These are phyloP conservation scores for Naganishia sp. DNA, from an alignment of 1,284 basidiomycete species.

Conservation along the genomic window DNA sequence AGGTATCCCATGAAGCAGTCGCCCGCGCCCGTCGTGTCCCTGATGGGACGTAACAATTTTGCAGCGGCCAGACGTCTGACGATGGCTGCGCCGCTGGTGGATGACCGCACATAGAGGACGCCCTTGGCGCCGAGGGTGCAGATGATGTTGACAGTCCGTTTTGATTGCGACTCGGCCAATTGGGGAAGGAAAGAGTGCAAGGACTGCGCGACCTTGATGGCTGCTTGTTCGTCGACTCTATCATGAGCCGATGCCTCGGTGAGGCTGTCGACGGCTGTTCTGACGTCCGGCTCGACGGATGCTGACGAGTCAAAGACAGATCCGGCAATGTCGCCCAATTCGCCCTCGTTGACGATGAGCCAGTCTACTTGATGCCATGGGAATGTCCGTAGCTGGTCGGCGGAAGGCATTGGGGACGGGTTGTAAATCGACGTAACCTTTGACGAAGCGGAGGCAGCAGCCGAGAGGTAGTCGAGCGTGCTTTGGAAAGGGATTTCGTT, in stretches of 20 bases:
- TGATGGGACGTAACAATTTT: slow-evolving; percentile 41
- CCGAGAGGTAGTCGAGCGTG: slow-evolving; percentile 54
- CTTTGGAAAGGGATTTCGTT: slow-evolving; percentile 60
- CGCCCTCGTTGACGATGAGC: slow-evolving; percentile 61
- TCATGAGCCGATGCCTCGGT: background rate
- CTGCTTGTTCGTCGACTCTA: slow-evolving; percentile 1
- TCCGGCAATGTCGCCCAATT: slow-evolving; percentile 39
- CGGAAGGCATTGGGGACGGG: slow-evolving; percentile 59
- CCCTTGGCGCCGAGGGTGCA: slow-evolving; percentile 33
- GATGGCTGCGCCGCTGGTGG: background rate
- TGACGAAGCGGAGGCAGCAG: slow-evolving; percentile 22
- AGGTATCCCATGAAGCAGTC: slow-evolving; percentile 55
- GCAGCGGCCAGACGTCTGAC: slow-evolving; percentile 43
- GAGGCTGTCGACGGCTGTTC: slow-evolving; percentile 6
- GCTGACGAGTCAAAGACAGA: slow-evolving; percentile 8
- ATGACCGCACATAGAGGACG: slow-evolving; percentile 39
- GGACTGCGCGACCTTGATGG: slow-evolving; percentile 1
- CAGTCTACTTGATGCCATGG: slow-evolving; percentile 57
- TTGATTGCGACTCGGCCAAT: background rate
- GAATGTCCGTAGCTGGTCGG: slow-evolving; percentile 53
- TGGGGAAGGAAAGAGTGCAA: slow-evolving; percentile 1
- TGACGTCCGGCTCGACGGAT: slow-evolving; percentile 1
- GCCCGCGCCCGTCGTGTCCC: slow-evolving; percentile 54
- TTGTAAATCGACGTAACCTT: slow-evolving; percentile 57
- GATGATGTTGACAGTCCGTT: slow-evolving; percentile 13